Conservation (phyloP, 306 rosid species). For the Ormosia emarginata region DNA sequence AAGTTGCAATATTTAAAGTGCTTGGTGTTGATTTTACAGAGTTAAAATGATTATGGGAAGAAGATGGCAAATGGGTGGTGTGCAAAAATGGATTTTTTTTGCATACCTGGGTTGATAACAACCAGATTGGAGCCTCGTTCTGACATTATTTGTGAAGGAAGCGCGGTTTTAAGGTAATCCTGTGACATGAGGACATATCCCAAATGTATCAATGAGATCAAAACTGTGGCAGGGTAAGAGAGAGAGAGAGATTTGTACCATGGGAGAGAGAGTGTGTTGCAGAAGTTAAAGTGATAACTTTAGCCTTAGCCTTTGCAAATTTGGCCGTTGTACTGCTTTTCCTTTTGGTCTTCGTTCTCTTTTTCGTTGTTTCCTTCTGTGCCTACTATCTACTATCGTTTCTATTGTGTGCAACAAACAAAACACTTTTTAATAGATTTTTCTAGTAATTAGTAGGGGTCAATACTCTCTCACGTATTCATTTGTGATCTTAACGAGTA, state of each 20-base stretch:
- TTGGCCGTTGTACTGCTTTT: background rate
- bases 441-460: too few relatives aligned
- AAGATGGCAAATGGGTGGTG: background rate
- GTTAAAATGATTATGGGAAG: background rate
- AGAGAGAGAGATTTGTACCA: conserved; percentile 22
- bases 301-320: background rate
- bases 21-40: background rate
- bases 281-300: background rate
- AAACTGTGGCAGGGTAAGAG: background rate
- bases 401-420: too few relatives aligned
- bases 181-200: conserved; percentile 26
- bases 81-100: background rate
- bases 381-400: background rate
- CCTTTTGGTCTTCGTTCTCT: background rate
- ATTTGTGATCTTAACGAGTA: too few relatives aligned
- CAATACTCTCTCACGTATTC: too few relatives aligned
- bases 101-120: conserved; percentile 85
- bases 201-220: background rate
- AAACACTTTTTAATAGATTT: background rate
- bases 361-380: background rate
- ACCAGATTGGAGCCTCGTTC: conserved; percentile 93
- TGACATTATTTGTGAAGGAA: conserved; percentile 79
- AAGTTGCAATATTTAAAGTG: conserved; percentile 22
- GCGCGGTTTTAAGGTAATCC: conserved; percentile 93
- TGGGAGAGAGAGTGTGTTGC: background rate